These are phyloP conservation scores for Diaporthe caulivora DNA, from an alignment of 2,329 filamentous ascomycete species.

Conservation along the genomic window DNA sequence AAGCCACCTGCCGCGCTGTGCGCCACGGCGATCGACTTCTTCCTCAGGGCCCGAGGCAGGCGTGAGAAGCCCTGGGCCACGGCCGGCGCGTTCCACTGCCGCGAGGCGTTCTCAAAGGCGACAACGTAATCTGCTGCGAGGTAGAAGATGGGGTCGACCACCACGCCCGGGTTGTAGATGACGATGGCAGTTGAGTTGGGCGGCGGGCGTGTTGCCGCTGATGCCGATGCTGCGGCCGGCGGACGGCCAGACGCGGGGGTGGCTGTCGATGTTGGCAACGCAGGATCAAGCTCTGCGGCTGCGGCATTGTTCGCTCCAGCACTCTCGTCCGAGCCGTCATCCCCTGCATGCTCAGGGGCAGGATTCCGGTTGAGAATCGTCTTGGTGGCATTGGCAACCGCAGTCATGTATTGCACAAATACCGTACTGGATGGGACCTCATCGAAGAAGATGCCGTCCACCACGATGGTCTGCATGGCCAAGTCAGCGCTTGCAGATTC, in stretches of 20 bases:
- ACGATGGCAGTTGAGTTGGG: slow-evolving; percentile 41
- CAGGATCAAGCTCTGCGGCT: background rate
- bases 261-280: slow-evolving; percentile 27
- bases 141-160: slow-evolving; percentile 55
- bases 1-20: slow-evolving; percentile 38
- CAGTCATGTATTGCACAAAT: slow-evolving; percentile 43
- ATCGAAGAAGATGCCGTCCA: slow-evolving; percentile 63
- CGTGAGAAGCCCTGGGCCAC: slow-evolving; percentile 40
- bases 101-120: slow-evolving; percentile 54
- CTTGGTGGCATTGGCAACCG: slow-evolving; percentile 40
- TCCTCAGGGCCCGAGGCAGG: slow-evolving; percentile 37
- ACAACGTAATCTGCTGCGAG: slow-evolving; percentile 57
- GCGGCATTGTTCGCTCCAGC: background rate
- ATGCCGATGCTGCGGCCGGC: slow-evolving; percentile 35
- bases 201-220: background rate
- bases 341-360: background rate
- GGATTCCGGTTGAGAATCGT: slow-evolving; percentile 37
- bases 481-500: background rate
- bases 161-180: slow-evolving; percentile 59
- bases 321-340: background rate
- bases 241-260: slow-evolving; percentile 14
- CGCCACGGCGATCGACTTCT: slow-evolving; percentile 41
- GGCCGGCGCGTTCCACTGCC: slow-evolving; percentile 40
- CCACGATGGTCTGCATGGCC: slow-evolving; percentile 47
- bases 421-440: slow-evolving; percentile 53